Percentiles rank a stretch among this genome's conserved stretches.
phyloP scores from a whole-genome alignment of 78 protist genomes.

The Capsaspora owczarzaki region DNA sequence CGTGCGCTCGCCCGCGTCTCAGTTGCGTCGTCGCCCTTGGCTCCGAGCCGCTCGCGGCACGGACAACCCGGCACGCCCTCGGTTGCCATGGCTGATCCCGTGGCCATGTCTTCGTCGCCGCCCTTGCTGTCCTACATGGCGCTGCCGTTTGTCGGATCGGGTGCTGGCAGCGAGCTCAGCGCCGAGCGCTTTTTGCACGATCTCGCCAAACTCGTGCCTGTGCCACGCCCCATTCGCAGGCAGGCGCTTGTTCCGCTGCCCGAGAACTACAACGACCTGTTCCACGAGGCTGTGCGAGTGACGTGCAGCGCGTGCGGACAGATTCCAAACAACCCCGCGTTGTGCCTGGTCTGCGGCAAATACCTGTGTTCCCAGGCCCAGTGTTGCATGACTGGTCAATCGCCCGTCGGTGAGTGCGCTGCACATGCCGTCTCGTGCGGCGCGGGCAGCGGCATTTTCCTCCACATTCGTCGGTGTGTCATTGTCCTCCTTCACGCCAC shows the following conservation, averaged over 20 bases:
- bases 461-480: neutral
- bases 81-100: too few relatives aligned
- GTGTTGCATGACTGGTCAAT: neutral
- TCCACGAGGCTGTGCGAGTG: neutral
- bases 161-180: too few relatives aligned
- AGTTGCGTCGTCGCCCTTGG: too few relatives aligned
- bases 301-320: neutral
- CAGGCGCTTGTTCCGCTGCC: constrained; percentile 3
- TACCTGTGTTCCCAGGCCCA: neutral
- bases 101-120: too few relatives aligned
- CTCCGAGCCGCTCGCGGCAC: too few relatives aligned
- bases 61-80: too few relatives aligned
- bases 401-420: neutral
- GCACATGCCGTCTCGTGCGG: neutral
- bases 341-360: neutral
- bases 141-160: too few relatives aligned
- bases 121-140: too few relatives aligned
- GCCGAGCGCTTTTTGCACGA: too few relatives aligned
- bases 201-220: too few relatives aligned
- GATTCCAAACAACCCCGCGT: neutral
- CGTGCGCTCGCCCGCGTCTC: too few relatives aligned
- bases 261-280: neutral
- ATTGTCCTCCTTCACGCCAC: neutral
- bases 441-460: neutral
- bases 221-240: neutral